Evolutionary conservation across 345 rosid species (phyloP).

Genomic region (Pseudoturritis turrita): DNA sequence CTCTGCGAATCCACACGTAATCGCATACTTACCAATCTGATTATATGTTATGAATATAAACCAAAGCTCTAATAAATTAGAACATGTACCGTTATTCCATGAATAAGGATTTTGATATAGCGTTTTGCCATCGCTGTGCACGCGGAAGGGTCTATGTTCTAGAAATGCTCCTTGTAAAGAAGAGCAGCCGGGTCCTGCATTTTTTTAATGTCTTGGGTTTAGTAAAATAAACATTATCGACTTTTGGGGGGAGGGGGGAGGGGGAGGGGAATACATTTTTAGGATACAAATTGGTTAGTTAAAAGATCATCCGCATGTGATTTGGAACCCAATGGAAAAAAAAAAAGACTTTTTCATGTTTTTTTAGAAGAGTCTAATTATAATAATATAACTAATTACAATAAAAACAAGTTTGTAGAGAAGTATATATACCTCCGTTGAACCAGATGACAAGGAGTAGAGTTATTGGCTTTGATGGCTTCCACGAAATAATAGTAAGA

Average conservation of each 20-base stretch:
- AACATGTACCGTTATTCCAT: slow-evolving; percentile 48
- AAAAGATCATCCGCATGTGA: neutral
- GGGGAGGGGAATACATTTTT: too few species aligned
- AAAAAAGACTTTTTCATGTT: too few species aligned
- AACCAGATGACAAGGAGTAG: slow-evolving; percentile 75
- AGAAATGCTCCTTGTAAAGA: slow-evolving; percentile 48
- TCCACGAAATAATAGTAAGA: slow-evolving; percentile 62
- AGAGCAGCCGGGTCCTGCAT: slow-evolving; percentile 72
- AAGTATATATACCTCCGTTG: slow-evolving; percentile 42
- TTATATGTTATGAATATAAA: neutral
- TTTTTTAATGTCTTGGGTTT: too few species aligned
- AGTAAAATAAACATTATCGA: too few species aligned
- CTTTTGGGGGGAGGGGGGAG: too few species aligned
- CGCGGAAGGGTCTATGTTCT: slow-evolving; percentile 62
- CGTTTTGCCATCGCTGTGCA: slow-evolving; percentile 51
- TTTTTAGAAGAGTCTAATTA: too few species aligned
- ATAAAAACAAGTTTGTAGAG: neutral
- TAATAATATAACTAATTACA: neutral
- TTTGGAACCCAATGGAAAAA: neutral
- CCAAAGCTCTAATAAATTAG: neutral
- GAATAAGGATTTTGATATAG: slow-evolving; percentile 43
- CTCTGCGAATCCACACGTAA: slow-evolving; percentile 15
- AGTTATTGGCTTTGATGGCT: slow-evolving; percentile 24
- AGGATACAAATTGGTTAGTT: too few species aligned
- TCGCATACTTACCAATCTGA: neutral